Conservation (phyloP, 2,329 filamentous ascomycete species). For the Clathrospora elynae region DNA sequence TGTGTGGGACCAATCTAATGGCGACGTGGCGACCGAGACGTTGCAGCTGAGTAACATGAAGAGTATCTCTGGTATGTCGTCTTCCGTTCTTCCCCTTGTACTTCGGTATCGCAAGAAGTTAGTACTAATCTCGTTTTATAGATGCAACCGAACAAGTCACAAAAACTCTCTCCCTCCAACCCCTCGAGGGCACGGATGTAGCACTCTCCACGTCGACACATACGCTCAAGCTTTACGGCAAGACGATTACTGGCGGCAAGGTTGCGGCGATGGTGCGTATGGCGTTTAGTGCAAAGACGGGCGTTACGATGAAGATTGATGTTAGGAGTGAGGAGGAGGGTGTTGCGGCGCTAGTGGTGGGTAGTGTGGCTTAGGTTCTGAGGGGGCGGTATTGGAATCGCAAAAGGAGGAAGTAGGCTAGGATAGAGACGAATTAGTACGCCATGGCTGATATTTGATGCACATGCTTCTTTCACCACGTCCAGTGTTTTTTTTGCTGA, state of each 20-base stretch:
- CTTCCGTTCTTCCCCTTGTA: background rate
- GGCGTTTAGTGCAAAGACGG: slow-evolving; percentile 90
- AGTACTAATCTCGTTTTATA: slow-evolving; percentile 47
- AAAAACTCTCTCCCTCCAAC: slow-evolving; percentile 85
- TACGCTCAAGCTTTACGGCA: slow-evolving; percentile 93
- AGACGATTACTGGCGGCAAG: slow-evolving; percentile 87
- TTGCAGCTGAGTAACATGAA: slow-evolving; percentile 85
- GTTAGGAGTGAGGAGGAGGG: slow-evolving; percentile 92
- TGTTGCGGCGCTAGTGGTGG: slow-evolving; percentile 81
- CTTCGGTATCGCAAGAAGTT: background rate
- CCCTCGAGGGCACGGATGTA: slow-evolving; percentile 91
- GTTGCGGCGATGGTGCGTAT: slow-evolving; percentile 88
- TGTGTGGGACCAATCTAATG: slow-evolving; percentile 91
- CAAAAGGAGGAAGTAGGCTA: too few species aligned
- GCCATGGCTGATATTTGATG: too few species aligned
- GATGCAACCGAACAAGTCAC: slow-evolving; percentile 92
- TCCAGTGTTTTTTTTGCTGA: too few species aligned
- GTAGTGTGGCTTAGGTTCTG: slow-evolving; percentile 71
- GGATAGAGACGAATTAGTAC: too few species aligned
- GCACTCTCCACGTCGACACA: slow-evolving; percentile 87
- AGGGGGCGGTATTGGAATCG: slow-evolving; percentile 8
- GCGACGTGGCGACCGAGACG: slow-evolving; percentile 90
- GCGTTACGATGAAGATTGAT: slow-evolving; percentile 94
- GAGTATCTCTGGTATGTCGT: slow-evolving; percentile 80
- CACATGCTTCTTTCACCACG: too few species aligned